Evolutionary conservation across 2,329 filamentous ascomycete genomes (phyloP), one percentile per base, ranked within the genome.

Genomic region (Graphilbum ipis-grandicollis): DNA sequence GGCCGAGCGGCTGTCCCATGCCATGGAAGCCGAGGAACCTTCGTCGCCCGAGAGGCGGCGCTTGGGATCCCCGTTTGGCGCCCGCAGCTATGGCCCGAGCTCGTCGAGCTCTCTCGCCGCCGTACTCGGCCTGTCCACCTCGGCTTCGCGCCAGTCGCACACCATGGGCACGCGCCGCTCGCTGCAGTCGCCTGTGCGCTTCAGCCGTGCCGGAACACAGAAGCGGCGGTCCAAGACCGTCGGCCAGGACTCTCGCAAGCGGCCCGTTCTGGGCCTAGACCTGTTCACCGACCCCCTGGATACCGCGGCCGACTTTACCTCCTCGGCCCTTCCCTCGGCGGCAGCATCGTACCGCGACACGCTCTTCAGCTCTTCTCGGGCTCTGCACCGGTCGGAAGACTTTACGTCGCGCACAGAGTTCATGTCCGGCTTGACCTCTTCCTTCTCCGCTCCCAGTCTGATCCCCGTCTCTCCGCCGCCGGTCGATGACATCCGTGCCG

Each of bases 51-150:
- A 55, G 35, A 52, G 52, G 33, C 49, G 51, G 10, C 59, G 61
- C 4, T 58, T 71, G 3, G 66, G 62, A 2, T 72, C 70, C 4
- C 68, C 70, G 0, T 73, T 75, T 41, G 54, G 59, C 17, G 62
- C 68, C 23, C 65, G 59, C 42, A 76, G 70, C 44, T 76, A 76
- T 44, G 72, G 72, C 0, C 72, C 71, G 2, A 75, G 67, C 51
- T 71, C 70, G 12, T 72, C 71, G 4, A 58, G 54, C 15, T 59
- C 61, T 1, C 51, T 71, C 7, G 56, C 56, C 4, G 58, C 57
- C 8, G 55, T 53, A 31, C 50, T 62, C 13, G 54, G 50, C 9
- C 40, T 58, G 23, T 52, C 53, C 10, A 52, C 57, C 19, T 28
- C 26, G 10, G 52, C 43, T 31, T 38, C 54, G 3, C 55, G 54